A percentile compares a stretch with the other conserved stretches of the same genome.
Evolutionary conservation across 768 basidiomycete species (phyloP).

Genomic region (Hericium alpestre): DNA sequence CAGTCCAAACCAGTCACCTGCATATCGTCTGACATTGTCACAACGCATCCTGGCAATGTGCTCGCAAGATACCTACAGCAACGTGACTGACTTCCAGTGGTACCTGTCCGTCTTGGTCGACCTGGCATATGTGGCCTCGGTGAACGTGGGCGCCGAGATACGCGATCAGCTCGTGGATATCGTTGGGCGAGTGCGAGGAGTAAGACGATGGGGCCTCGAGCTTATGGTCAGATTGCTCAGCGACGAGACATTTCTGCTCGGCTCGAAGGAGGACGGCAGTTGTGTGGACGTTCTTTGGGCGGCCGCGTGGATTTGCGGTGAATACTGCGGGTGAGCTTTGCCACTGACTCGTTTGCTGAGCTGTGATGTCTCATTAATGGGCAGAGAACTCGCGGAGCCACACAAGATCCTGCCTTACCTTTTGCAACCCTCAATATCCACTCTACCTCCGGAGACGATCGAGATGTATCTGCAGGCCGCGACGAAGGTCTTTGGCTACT

Average conservation of each 20-base stretch:
- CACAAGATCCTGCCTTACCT: slow-evolving; percentile 65
- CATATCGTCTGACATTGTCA: slow-evolving; percentile 78
- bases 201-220: slow-evolving; percentile 70
- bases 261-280: slow-evolving; percentile 56
- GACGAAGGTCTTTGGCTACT: slow-evolving; percentile 79
- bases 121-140: slow-evolving; percentile 77
- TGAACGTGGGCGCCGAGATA: slow-evolving; percentile 67
- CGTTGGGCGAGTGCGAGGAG: slow-evolving; percentile 66
- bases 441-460: slow-evolving; percentile 52
- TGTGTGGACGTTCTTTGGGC: slow-evolving; percentile 87
- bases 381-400: slow-evolving; percentile 70
- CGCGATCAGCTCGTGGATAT: slow-evolving; percentile 82
- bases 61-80: slow-evolving; percentile 73
- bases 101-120: slow-evolving; percentile 92
- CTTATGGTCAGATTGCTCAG: slow-evolving; percentile 73
- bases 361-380: neutral
- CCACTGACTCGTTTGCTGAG: neutral
- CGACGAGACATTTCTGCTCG: slow-evolving; percentile 65
- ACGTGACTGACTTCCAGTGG: slow-evolving; percentile 94
- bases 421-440: slow-evolving; percentile 46
- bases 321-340: slow-evolving; percentile 64
- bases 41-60: slow-evolving; percentile 81
- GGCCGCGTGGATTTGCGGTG: slow-evolving; percentile 94
- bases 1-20: slow-evolving; percentile 60
- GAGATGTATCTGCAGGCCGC: slow-evolving; percentile 76